Evolutionary conservation across 352 stramenopile species (phyloP).

Genomic region (Globisporangium emineosum): DNA sequence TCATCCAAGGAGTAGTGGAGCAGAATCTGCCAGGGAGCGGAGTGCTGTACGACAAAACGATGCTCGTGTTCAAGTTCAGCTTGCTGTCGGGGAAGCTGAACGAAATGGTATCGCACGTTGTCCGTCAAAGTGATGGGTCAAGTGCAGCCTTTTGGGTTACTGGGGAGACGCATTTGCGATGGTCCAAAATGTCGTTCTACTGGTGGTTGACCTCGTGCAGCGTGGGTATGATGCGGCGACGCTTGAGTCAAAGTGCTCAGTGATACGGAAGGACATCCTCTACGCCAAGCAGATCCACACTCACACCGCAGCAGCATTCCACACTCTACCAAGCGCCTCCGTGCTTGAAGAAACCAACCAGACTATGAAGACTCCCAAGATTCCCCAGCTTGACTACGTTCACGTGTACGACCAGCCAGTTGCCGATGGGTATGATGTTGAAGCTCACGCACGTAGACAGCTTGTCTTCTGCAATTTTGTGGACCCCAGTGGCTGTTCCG

Average conservation of each 20-base stretch:
- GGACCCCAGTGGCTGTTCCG: neutral
- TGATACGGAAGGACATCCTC: slow-evolving; percentile 4
- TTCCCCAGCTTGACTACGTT: neutral
- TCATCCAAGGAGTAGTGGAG: slow-evolving; percentile 37
- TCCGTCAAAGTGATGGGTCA: neutral
- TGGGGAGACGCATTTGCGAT: slow-evolving; percentile 18
- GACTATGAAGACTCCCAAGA: neutral
- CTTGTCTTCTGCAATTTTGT: slow-evolving; percentile 5
- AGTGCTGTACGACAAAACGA: slow-evolving; percentile 36
- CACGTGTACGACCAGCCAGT: slow-evolving; percentile 1
- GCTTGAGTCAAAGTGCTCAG: neutral
- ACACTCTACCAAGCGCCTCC: neutral
- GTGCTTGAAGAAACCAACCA: neutral
- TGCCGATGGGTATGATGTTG: neutral
- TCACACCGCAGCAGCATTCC: neutral
- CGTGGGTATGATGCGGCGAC: slow-evolving; percentile 10
- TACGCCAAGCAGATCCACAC: neutral
- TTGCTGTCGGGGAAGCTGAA: slow-evolving; percentile 13
- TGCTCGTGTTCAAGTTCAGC: slow-evolving; percentile 29
- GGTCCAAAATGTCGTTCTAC: slow-evolving; percentile 15
- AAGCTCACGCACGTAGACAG: neutral
- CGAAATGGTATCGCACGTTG: neutral
- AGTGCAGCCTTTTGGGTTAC: slow-evolving; percentile 12
- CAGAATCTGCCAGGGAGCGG: slow-evolving; percentile 31
- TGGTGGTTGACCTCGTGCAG: slow-evolving; percentile 5